Evolutionary conservation across 202 grass and related monocot genomes (phyloP).

Genomic region (Panicum hallii): DNA sequence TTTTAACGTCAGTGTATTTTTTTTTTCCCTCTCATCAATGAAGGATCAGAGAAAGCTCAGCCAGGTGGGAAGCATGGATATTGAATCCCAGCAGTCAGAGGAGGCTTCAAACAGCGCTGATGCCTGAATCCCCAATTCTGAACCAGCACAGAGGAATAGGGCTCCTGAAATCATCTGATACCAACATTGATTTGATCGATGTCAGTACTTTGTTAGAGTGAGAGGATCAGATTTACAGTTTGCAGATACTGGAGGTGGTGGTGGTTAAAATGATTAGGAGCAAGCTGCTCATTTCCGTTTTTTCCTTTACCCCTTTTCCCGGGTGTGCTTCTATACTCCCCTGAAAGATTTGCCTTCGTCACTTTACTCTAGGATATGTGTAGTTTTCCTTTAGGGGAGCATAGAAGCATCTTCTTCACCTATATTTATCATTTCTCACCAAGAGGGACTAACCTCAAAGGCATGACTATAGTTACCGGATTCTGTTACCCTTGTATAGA

Average conservation of each 20-base stretch:
- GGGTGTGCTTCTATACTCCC: constrained; percentile 57
- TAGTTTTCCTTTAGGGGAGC: constrained; percentile 54
- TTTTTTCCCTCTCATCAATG: constrained; percentile 21
- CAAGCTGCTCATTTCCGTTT: constrained; percentile 4
- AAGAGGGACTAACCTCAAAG: constrained; percentile 48
- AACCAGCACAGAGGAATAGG: constrained; percentile 42
- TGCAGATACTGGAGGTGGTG: constrained; percentile 35
- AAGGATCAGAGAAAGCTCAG: constrained; percentile 73
- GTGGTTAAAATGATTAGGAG: constrained; percentile 43
- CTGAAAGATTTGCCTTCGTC: constrained; percentile 34
- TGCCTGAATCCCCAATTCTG: constrained; percentile 40
- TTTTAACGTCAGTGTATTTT: constrained; percentile 19
- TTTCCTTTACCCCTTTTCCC: neutral
- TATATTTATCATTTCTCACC: constrained; percentile 36
- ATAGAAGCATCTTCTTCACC: constrained; percentile 47
- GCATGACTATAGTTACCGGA: constrained; percentile 39
- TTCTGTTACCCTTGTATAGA: constrained; percentile 43
- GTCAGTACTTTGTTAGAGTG: constrained; percentile 34
- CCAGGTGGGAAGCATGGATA: constrained; percentile 72
- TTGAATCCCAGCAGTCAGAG: constrained; percentile 72
- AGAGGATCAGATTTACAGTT: constrained; percentile 54
- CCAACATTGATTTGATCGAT: constrained; percentile 42
- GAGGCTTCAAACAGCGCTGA: constrained; percentile 53
- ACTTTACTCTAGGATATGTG: constrained; percentile 40
- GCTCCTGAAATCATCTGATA: constrained; percentile 34